Evolutionary conservation across 2,329 filamentous ascomycete species (phyloP).

Genomic region (Colletotrichum gloeosporioides): DNA sequence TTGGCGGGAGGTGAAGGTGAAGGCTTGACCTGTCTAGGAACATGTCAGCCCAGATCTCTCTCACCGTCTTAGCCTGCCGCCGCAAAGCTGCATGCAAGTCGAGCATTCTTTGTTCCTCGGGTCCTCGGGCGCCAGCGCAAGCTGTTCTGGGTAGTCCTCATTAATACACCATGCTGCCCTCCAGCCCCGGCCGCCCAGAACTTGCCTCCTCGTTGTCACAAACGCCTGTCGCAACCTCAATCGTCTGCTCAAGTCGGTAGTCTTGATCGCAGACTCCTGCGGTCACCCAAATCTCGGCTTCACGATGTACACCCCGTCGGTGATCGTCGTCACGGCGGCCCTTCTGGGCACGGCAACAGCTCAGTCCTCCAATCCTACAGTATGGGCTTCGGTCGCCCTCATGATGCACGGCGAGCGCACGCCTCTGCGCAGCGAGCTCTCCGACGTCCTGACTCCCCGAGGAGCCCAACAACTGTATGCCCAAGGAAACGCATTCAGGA

Average conservation of each 20-base stretch:
- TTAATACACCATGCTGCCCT: not conserved
- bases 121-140: not conserved
- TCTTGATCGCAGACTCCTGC: not conserved
- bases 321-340: conserved; percentile 24
- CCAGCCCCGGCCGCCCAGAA: not conserved
- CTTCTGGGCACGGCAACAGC: conserved; percentile 31
- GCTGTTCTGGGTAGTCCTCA: not conserved
- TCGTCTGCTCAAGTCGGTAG: not conserved
- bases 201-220: not conserved
- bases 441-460: conserved; percentile 50
- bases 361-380: conserved; percentile 39
- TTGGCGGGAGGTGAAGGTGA: not conserved
- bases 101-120: not conserved
- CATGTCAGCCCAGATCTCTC: not conserved
- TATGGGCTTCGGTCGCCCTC: conserved; percentile 56
- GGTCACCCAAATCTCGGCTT: not conserved
- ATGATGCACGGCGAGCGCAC: conserved; percentile 60
- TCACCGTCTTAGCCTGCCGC: not conserved
- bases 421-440: conserved; percentile 37
- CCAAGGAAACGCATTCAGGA: conserved; percentile 54
- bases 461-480: conserved; percentile 58
- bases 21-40: not conserved
- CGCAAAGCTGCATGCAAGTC: not conserved
- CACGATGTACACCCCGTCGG: conserved; percentile 25
- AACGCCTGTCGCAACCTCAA: not conserved